Conservation (phyloP, 192 early-diverging fungal genomes). For the Linnemannia schmuckeri region DNA sequence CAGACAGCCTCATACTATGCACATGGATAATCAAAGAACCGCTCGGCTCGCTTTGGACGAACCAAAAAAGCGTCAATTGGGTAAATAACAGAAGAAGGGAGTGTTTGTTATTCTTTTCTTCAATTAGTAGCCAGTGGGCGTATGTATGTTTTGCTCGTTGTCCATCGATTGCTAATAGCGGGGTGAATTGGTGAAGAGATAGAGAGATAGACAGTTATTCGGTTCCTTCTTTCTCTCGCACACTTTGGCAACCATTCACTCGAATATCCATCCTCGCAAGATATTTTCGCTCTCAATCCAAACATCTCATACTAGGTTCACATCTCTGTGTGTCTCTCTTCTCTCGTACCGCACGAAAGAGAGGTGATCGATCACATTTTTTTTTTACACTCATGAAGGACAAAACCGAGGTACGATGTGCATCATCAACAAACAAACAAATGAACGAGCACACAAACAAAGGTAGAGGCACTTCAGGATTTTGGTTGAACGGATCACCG, state of each 20-base stretch:
- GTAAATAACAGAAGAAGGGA: background rate
- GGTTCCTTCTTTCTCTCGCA: too few relatives aligned
- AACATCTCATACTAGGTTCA: background rate
- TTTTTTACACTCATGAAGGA: background rate
- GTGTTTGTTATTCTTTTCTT: background rate
- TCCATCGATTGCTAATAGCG: too few relatives aligned
- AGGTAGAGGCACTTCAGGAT: too few relatives aligned
- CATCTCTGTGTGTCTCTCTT: background rate
- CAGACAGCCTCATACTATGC: background rate
- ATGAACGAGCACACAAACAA: too few relatives aligned
- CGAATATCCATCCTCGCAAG: too few relatives aligned
- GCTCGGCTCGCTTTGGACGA: conserved; percentile 7
- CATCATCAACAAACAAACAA: background rate
- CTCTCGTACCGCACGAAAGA: background rate
- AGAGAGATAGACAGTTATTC: too few relatives aligned
- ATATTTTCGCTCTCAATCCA: background rate
- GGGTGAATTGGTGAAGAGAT: too few relatives aligned
- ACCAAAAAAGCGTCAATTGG: background rate
- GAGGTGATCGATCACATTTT: background rate
- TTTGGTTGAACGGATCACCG: too few relatives aligned
- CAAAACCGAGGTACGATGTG: background rate
- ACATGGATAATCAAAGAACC: background rate
- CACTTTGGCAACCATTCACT: too few relatives aligned
- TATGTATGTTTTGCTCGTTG: too few relatives aligned
- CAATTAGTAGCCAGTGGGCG: too few relatives aligned